phyloP scores from a whole-genome alignment of 2,329 filamentous ascomycete species.

The Alternaria hordeiaustralica region DNA sequence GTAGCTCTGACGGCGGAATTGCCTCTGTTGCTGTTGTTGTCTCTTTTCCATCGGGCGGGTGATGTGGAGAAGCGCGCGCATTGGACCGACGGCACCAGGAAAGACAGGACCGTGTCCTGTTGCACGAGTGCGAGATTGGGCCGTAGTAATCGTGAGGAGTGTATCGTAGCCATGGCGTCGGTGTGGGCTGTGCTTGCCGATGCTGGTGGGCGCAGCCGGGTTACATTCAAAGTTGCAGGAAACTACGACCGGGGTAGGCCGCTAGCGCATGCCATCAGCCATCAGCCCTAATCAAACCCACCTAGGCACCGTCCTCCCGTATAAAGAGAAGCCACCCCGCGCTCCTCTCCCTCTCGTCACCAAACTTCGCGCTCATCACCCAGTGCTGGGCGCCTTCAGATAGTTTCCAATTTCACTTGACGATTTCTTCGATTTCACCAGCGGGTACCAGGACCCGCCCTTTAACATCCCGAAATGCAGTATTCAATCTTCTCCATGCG shows the following conservation, averaged over 20 bases:
- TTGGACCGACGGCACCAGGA: constrained; percentile 35
- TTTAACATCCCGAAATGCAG: constrained; percentile 43
- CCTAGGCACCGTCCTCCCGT: constrained; percentile 8
- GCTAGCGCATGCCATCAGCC: constrained; percentile 10
- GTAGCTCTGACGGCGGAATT: constrained; percentile 81
- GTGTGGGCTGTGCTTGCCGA: constrained; percentile 22
- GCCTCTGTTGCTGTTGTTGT: constrained; percentile 81
- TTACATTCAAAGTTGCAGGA: constrained; percentile 24
- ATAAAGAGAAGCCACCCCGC: constrained; percentile 30
- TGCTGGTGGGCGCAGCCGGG: constrained; percentile 5
- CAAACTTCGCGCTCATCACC: constrained; percentile 42
- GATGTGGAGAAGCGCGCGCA: constrained; percentile 57
- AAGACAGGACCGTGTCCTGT: constrained; percentile 31
- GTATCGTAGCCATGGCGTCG: constrained; percentile 37
- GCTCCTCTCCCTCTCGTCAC: constrained; percentile 26
- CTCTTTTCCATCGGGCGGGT: constrained; percentile 63
- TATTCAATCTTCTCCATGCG: constrained; percentile 29
- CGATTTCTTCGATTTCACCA: constrained; percentile 44
- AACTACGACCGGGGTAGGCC: constrained; percentile 16
- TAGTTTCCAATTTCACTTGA: constrained; percentile 47
- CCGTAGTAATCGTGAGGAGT: constrained; percentile 35
- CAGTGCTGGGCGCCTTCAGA: constrained; percentile 43
- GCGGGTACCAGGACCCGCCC: constrained; percentile 45
- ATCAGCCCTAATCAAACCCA: background rate
- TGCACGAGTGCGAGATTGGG: constrained; percentile 24